A percentile compares a stretch with the other conserved stretches of the same genome.
Conservation (phyloP, 208 protist genomes). For the Herpetomonas tarakana region DNA sequence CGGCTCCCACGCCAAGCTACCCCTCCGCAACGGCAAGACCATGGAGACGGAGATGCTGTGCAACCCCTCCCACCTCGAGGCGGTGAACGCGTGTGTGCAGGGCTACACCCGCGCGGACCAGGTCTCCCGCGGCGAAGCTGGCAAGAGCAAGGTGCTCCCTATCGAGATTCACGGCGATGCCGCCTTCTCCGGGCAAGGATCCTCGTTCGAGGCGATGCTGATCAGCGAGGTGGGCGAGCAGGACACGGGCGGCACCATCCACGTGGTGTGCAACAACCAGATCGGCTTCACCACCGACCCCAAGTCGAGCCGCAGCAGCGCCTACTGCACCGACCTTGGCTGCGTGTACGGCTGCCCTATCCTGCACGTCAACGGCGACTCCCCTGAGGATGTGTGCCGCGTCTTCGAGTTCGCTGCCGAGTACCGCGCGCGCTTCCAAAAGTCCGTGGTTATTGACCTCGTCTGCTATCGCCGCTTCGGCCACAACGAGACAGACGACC, state of each 20-base stretch:
- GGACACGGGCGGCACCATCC: constrained; percentile 96
- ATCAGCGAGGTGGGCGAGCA: constrained; percentile 92
- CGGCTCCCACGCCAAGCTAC: constrained; percentile 79
- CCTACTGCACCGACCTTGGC: constrained; percentile 97
- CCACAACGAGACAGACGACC: constrained; percentile 98
- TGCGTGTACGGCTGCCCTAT: constrained; percentile 94
- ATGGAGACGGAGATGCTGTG: constrained; percentile 95
- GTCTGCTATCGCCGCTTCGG: constrained; percentile 96
- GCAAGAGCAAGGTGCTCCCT: constrained; percentile 63
- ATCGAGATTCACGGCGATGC: constrained; percentile 99
- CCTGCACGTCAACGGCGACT: constrained; percentile 98
- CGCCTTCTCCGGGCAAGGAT: constrained; percentile 96
- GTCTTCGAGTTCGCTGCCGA: constrained; percentile 92
- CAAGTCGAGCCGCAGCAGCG: constrained; percentile 92
- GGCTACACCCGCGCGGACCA: constrained; percentile 97
- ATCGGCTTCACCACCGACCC: constrained; percentile 99
- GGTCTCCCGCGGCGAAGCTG: constrained; percentile 52
- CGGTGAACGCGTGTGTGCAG: constrained; percentile 98
- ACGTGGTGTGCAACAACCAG: constrained; percentile 99
- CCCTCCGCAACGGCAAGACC: constrained; percentile 67
- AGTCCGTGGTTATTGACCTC: constrained; percentile 96
- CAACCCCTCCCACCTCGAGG: constrained; percentile 99
- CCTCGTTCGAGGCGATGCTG: constrained; percentile 97
- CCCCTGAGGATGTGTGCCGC: constrained; percentile 92
- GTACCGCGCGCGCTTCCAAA: constrained; percentile 91